Evolutionary conservation across 345 rosid genomes (phyloP).

Genomic region (Boechera divaricarpa): DNA sequence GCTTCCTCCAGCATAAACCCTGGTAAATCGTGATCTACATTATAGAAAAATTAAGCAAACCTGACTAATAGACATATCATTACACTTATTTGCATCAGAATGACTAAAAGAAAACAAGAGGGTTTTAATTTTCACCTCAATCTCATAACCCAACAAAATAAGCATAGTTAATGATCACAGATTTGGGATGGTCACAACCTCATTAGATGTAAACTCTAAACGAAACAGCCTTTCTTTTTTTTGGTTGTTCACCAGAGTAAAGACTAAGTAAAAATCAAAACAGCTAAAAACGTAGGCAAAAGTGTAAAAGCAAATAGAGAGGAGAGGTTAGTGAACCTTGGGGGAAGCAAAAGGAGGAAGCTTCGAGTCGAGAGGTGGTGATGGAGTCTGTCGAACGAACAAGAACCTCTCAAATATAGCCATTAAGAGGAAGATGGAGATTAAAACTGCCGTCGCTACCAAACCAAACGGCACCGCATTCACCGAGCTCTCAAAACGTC

Average conservation of each 20-base stretch:
- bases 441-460: slow-evolving; percentile 83
- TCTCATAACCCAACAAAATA: background rate
- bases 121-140: background rate
- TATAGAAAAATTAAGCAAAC: no score
- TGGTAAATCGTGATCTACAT: slow-evolving; percentile 1
- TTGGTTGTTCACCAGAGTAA: background rate
- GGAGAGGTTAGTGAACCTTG: slow-evolving; percentile 46
- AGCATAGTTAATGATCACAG: background rate
- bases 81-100: no score
- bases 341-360: slow-evolving; percentile 46
- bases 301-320: slow-evolving; percentile 8
- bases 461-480: slow-evolving; percentile 89
- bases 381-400: slow-evolving; percentile 6
- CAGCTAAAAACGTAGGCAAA: slow-evolving; percentile 8
- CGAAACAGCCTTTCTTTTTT: background rate
- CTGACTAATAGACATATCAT: no score
- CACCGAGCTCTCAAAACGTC: slow-evolving; percentile 70
- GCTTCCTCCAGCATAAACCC: slow-evolving; percentile 28
- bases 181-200: background rate
- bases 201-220: background rate
- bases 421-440: slow-evolving; percentile 79
- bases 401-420: slow-evolving; percentile 82
- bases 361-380: slow-evolving; percentile 47
- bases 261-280: background rate
- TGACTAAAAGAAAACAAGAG: no score